A percentile compares a stretch with the other conserved stretches of the same genome.
Evolutionary conservation across 306 rosid species (phyloP).

Genomic region (Castanea crenata): DNA sequence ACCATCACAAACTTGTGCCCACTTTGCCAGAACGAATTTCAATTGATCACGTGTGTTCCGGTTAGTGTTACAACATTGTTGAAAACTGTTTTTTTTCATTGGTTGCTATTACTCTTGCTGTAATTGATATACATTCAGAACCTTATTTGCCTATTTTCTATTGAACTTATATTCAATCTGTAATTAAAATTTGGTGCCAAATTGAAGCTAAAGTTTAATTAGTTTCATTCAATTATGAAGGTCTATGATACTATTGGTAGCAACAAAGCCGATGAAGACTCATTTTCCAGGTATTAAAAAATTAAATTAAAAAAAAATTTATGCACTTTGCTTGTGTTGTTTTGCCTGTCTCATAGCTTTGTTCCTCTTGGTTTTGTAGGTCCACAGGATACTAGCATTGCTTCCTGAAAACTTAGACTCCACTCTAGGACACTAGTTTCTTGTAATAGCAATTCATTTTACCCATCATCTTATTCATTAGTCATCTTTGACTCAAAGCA

Average conservation of each 20-base stretch:
- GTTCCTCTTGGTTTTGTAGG: constrained; percentile 18
- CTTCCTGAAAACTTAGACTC: constrained; percentile 14
- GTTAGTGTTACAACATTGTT: constrained; percentile 64
- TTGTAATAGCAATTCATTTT: constrained; percentile 1
- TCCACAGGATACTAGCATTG: constrained; percentile 10
- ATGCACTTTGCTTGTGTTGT: not conserved
- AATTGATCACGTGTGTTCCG: constrained; percentile 94
- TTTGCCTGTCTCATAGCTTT: constrained; percentile 12
- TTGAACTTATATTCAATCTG: constrained; percentile 15
- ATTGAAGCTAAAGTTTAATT: constrained; percentile 29
- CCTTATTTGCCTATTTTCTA: constrained; percentile 5
- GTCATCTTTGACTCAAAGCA: not conserved
- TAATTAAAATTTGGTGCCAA: constrained; percentile 20
- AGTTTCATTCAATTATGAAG: constrained; percentile 48
- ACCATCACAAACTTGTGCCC: constrained; percentile 97
- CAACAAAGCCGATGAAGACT: constrained; percentile 78
- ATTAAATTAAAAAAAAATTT: not conserved
- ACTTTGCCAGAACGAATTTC: constrained; percentile 98
- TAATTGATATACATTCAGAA: constrained; percentile 20
- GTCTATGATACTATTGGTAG: constrained; percentile 91
- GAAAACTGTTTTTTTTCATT: constrained; percentile 33
- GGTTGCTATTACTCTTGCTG: constrained; percentile 26
- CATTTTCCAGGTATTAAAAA: constrained; percentile 47
- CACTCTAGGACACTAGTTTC: constrained; percentile 6
- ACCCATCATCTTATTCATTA: not conserved